Evolutionary conservation across 2,329 filamentous ascomycete species (phyloP), one percentile per base, ranked within the genome.

Genomic region (Verticillium nubilum): DNA sequence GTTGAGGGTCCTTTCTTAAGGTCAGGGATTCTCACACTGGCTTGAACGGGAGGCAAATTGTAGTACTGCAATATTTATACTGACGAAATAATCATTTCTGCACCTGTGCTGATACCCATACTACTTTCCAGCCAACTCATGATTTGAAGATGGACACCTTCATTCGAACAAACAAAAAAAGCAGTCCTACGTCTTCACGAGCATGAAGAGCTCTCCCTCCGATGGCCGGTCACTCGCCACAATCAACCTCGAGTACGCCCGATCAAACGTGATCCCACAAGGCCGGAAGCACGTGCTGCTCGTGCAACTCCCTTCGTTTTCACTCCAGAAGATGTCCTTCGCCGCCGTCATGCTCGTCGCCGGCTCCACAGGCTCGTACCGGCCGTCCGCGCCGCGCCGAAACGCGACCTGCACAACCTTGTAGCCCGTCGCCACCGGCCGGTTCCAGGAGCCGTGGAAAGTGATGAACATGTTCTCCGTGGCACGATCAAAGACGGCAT

Each of bases 361-460:
- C 1, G 69, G 29, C 15, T 72, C 70, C 10, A 71, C 70, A 37
- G 72, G 71, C 37, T 73, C 70, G 54, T 70, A 72, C 15, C 42
- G 52, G 25, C 68, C 69, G 57, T 62, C 62, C 3, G 57, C 56
- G 25, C 67, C 64, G 54, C 56, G 60, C 2, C 62, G 67, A 57
- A 75, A 76, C 4, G 72, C 72, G 13, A 77, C 66, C 42, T 70
- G 62, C n/a, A 73, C 67, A 15, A 77, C 68, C 65, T 73, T 73
- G 66, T 75, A 76, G 1, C 75, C 75, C 17, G 69, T 69, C 1
- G 74, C 72, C 3, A 67, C 67, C 19, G 68, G 66, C 25, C 73
- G 69, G 66, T 76, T 72, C 83, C 85, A 87, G 60, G 79, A 83
- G 2, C 85, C 85, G 68, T 86, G 85, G 67, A 87, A 84, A 0